phyloP scores from a whole-genome alignment of 345 rosid species.

The Viola odorata region DNA sequence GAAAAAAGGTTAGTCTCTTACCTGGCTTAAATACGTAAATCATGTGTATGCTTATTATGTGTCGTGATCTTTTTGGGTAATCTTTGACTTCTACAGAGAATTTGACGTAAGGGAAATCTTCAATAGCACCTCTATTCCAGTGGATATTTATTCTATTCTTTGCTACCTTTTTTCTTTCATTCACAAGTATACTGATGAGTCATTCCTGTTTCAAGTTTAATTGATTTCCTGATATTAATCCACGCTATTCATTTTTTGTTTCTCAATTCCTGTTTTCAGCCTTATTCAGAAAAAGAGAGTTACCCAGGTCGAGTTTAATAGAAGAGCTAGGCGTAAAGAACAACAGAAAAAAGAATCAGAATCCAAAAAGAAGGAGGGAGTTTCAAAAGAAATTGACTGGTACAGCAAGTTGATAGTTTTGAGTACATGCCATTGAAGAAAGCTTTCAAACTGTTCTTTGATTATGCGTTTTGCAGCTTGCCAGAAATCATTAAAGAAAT shows the following conservation, averaged over 20 bases:
- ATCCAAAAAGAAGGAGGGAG: constrained; percentile 39
- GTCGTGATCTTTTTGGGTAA: too few species aligned
- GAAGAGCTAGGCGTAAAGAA: constrained; percentile 63
- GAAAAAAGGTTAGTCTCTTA: constrained; percentile 44
- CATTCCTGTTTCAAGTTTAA: too few species aligned
- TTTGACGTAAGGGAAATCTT: too few species aligned
- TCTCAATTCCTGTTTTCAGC: constrained; percentile 28
- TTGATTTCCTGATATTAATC: too few species aligned
- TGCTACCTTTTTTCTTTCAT: too few species aligned
- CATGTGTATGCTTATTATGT: too few species aligned
- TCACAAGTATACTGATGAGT: too few species aligned
- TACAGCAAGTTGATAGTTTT: constrained; percentile 7
- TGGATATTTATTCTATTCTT: too few species aligned
- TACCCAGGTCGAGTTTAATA: constrained; percentile 70
- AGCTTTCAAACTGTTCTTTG: constrained; percentile 12
- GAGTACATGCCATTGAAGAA: background rate
- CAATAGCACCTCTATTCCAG: too few species aligned
- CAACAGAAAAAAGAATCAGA: constrained; percentile 41
- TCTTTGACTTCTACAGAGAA: too few species aligned
- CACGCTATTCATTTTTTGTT: too few species aligned
- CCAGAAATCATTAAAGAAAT: constrained; percentile 70
- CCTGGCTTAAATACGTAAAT: constrained; percentile 28
- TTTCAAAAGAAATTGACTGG: constrained; percentile 72
- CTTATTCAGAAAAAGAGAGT: constrained; percentile 46
- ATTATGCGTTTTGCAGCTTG: constrained; percentile 37